A percentile compares a stretch with the other conserved stretches of the same genome.
Conservation (phyloP, 768 basidiomycete species). For the Leccinum incarnatum region DNA sequence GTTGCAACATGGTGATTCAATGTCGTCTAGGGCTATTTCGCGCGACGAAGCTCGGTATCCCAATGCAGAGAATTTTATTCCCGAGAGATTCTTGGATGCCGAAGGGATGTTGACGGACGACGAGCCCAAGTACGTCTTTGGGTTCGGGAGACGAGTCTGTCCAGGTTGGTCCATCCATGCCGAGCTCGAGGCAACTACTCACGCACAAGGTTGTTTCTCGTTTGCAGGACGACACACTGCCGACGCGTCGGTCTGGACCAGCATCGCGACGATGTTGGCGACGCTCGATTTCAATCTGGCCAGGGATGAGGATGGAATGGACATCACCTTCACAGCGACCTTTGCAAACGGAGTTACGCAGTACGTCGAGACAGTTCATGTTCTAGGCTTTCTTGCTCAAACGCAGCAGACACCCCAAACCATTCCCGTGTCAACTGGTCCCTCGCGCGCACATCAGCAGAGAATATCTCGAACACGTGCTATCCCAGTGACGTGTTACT, state of each 20-base stretch:
- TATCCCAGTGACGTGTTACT: background rate
- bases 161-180: background rate
- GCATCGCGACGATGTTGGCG: background rate
- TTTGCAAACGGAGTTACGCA: background rate
- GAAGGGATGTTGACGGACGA: background rate
- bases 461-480: background rate
- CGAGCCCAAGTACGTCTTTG: background rate
- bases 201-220: background rate
- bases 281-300: background rate
- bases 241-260: background rate
- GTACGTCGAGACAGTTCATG: background rate
- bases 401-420: background rate
- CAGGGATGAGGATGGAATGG: background rate
- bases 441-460: background rate
- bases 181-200: background rate
- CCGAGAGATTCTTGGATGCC: background rate
- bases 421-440: background rate
- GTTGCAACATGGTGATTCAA: background rate
- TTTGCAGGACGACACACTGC: background rate
- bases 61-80: background rate
- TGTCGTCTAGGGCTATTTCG: background rate
- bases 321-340: background rate
- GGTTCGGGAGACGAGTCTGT: background rate
- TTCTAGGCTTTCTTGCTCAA: background rate
- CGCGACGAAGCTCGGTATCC: background rate